Conservation (phyloP, 2,329 filamentous ascomycete species). For the Microdochium trichocladiopsis region DNA sequence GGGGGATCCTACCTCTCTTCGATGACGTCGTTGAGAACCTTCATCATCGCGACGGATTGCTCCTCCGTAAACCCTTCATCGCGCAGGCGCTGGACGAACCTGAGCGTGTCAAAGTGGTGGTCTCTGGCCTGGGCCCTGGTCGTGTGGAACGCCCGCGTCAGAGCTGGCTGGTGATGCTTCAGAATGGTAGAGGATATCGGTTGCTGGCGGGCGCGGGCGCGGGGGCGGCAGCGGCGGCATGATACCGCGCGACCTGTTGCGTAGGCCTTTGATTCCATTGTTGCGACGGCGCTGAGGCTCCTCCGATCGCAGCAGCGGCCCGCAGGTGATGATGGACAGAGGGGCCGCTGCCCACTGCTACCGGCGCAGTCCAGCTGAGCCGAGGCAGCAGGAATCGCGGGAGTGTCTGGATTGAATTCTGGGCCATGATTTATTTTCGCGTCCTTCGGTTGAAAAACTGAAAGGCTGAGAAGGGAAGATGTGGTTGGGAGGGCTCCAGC, state of each 20-base stretch:
- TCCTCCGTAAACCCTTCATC: slow-evolving; percentile 92
- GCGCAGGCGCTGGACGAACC: slow-evolving; percentile 87
- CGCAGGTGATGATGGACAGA: background rate
- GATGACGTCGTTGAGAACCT: slow-evolving; percentile 90
- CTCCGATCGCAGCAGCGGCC: slow-evolving; percentile 6
- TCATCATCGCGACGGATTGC: slow-evolving; percentile 98
- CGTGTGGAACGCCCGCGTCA: slow-evolving; percentile 57
- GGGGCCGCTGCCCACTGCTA: slow-evolving; percentile 5
- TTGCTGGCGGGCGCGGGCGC: background rate
- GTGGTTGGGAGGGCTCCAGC: too few relatives aligned
- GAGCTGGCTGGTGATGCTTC: slow-evolving; percentile 13
- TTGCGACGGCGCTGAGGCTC: slow-evolving; percentile 18
- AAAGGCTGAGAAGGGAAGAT: background rate
- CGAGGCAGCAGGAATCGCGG: slow-evolving; percentile 48
- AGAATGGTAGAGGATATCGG: slow-evolving; percentile 11
- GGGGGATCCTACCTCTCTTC: slow-evolving; percentile 64
- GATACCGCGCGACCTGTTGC: slow-evolving; percentile 7
- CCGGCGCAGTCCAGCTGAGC: slow-evolving; percentile 41
- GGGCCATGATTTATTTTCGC: slow-evolving; percentile 2
- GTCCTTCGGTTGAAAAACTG: background rate
- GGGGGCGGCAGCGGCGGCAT: background rate
- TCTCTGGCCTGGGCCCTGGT: slow-evolving; percentile 58
- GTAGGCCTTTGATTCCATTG: slow-evolving; percentile 4
- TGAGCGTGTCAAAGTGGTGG: slow-evolving; percentile 97
- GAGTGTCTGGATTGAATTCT: slow-evolving; percentile 29